Evolutionary conservation across 495 filamentous ascomycete genomes (phyloP), one percentile per base, ranked within the genome.

Genomic region (Trypethelium eluteriae): DNA sequence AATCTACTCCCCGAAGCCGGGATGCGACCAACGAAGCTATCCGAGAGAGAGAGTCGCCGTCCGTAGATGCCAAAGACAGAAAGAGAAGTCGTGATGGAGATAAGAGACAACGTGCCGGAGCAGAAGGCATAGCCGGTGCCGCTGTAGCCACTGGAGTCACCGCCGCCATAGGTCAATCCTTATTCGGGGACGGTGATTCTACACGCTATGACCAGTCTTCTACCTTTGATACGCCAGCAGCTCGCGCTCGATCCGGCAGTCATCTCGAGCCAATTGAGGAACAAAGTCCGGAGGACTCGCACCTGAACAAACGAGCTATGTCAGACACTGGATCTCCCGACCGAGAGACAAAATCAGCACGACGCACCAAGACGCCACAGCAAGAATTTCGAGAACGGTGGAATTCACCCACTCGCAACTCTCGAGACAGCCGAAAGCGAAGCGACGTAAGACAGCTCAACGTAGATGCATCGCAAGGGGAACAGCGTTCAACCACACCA

Each of bases 261-360:
- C 53, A 59, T 59, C 53, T 59, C 32, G 53, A 59, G 53, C 53
- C 53, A 14, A 59, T 59, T 36, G 53, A 59, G 36, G 53, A 59
- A 59, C 53, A 59, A 35, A 59, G 53, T 18, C 53, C 53, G 36
- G 53, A 59, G 36, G 53, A 59, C 53, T 59, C 53, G 53, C 5
- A 4, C 18, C 32, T 59, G 32, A 34, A 59, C 32, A 59, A 59
- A 14, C n/a, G 53, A 36, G 53, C 53, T 3, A 59, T 59, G 53
- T 59, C 53, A 36, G 53, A 59, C 14, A 59, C 53, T 7, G 53
- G 53, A 3, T 59, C 53, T 36, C 53, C 53, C 36, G 79, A 80
- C 63, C 76, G 74, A 67, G 53, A 59, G 32, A 36, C 57, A 63
- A 63, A 36, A 34, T 41, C 63, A 39, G 34, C 57, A 62, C 1